Base-by-base conservation (phyloP, 1,284 basidiomycete species). In the Ustilago cynodontis region DNA sequence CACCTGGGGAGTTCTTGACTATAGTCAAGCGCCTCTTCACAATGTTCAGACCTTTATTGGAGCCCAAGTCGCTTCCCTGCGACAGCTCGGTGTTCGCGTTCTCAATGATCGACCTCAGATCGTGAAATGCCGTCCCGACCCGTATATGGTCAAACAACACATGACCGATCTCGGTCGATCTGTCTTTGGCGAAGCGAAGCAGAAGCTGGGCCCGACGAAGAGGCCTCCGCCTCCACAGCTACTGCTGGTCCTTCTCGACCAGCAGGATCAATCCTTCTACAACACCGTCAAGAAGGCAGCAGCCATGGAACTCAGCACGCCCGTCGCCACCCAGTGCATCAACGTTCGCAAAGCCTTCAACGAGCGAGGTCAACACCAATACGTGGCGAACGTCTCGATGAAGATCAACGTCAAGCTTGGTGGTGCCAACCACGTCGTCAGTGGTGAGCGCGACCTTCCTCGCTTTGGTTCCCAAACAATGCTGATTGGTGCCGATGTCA, bases 321-420 rank as follows among this genome's bases (percentile, higher is more conserved):
- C 86, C 77, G 43, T 87, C 79, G 65, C 80, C 68, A 37, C 69
- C 33, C 73, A 88, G 86, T 85, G 82, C 33, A 33, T 79, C 62
- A 77, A 79, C 45, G 55, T 66, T 6, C 53, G 58, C 35, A 82
- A 82, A 68, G 79, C 75, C 2, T 69, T 79, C 56, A 71, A 68
- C 59, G 61, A 68, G 5, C 69, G 75, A 86, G 71, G 78, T 51
- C 61, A 82, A 9, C 85, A 85, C n/a, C 88, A 88, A 80, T 88
- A 88, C 83, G 85, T 84, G 8, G 87, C 85, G 47, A 88, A 88
- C 70, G 83, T 83, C 60, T 60, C 79, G 1, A 82, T 82, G 81
- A 82, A 80, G 74, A 66, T 77, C 56, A 67, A 88, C 77, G 82
- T 85, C 62, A 89, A 89, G 86, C 86, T 89, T 41, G 86, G 87